Evolutionary conservation across 2,329 filamentous ascomycete species (phyloP), one percentile per base, ranked within the genome.

Genomic region (Cladosporium austrohemisphaericum): DNA sequence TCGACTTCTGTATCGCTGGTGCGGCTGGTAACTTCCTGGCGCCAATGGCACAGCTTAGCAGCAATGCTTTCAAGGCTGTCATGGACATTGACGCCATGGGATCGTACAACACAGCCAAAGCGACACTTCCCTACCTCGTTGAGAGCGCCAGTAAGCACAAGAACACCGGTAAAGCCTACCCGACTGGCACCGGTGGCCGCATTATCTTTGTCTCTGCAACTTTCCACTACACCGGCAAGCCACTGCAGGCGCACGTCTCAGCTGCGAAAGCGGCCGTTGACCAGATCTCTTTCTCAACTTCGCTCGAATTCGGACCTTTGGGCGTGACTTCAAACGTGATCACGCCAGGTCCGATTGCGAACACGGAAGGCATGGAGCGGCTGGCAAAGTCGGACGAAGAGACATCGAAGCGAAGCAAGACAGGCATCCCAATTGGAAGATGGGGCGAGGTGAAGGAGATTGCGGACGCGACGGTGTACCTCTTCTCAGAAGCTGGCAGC

Each of bases 21-120:
- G 93, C 93, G 11, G 93, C 93, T 14, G 93, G 93, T 52, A 98
- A 98, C 70, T 98, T 97, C 69, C 77, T 98, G 18, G 86, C 89
- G 0, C 86, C 92, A 4, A 85, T 97, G 52, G 79, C 85, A 32
- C 85, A 85, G 54, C 79, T 97, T 41, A 89, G 83, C 32, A 72
- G 86, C 51, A 97, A 97, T 65, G 93, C 88, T 3, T 95, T 98
- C 81, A 94, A 91, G 69, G 78, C 88, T 0, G 93, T 98, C 57
- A 92, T 97, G 61, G 93, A 97, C 54, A 98, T 98, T 63, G 93
- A 97, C 66, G 85, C 95, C 2, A 70, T 97, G 28, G 93, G 93
- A 25, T 94, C 88, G 13, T 98, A 87, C 73, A 95, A 97, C 73
- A 95, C 90, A 2, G 77, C 95, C 63, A 97, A 97, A 72, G 90